Conservation (phyloP, 805 yeast species). For the Scheffersomyces stipitis region DNA sequence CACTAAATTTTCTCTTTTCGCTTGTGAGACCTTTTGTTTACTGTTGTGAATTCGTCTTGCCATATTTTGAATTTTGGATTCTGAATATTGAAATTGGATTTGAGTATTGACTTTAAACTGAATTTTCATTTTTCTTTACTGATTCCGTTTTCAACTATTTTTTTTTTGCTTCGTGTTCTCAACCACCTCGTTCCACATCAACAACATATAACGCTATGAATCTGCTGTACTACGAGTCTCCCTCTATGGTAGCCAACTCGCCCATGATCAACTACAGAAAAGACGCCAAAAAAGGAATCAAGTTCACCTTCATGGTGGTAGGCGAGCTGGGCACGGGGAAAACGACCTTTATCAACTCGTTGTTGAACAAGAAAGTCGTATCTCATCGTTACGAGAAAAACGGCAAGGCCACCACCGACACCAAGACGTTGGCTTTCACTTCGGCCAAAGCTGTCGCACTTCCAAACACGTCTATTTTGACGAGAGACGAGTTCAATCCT, state of each 20-base stretch:
- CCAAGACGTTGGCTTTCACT: conserved; percentile 58
- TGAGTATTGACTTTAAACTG: no score
- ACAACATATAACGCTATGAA: no score
- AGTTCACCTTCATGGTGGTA: conserved; percentile 69
- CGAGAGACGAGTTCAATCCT: conserved; percentile 61
- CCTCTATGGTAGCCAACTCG: conserved; percentile 26
- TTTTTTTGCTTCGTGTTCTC: not conserved
- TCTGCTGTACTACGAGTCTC: conserved; percentile 23
- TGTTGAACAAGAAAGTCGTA: conserved; percentile 61
- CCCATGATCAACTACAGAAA: conserved; percentile 56
- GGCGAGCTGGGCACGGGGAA: conserved; percentile 80
- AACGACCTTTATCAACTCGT: conserved; percentile 69
- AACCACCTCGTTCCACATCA: no score
- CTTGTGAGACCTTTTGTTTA: no score
- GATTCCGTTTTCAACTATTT: not conserved
- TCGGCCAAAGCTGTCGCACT: conserved; percentile 55
- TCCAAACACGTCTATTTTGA: conserved; percentile 54
- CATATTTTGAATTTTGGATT: no score
- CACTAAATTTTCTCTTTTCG: no score
- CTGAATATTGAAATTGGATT: no score
- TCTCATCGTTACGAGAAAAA: conserved; percentile 55
- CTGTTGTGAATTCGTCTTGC: no score
- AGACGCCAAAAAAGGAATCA: conserved; percentile 70
- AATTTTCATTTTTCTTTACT: no score
- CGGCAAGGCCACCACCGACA: conserved; percentile 27